phyloP scores from a whole-genome alignment of 2,329 filamentous ascomycete genomes.

The Epichloe hybrida region DNA sequence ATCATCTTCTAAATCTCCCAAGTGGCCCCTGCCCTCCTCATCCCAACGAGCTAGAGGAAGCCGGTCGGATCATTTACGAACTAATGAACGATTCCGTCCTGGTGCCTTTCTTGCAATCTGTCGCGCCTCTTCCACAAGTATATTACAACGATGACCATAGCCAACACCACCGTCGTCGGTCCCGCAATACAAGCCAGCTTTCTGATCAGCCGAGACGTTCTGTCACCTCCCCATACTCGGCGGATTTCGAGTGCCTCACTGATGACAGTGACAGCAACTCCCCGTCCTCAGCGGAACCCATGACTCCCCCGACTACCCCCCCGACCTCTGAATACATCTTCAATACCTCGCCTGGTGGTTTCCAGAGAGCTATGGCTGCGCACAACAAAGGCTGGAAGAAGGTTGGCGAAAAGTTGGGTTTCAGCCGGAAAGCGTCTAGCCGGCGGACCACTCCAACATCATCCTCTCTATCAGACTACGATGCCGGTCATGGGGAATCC shows the following conservation, averaged over 20 bases:
- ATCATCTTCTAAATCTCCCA: constrained; percentile 52
- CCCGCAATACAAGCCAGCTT: neutral
- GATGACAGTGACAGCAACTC: constrained; percentile 55
- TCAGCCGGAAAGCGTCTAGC: constrained; percentile 37
- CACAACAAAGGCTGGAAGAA: constrained; percentile 51
- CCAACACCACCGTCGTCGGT: constrained; percentile 19
- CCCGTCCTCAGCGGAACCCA: constrained; percentile 42
- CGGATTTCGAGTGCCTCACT: constrained; percentile 38
- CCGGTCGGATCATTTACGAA: constrained; percentile 81
- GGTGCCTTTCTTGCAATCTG: constrained; percentile 73
- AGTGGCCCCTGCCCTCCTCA: constrained; percentile 50
- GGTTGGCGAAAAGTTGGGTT: constrained; percentile 46
- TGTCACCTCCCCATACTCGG: constrained; percentile 31
- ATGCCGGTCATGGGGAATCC: constrained; percentile 22
- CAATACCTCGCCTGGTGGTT: constrained; percentile 35
- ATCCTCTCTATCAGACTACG: constrained; percentile 23
- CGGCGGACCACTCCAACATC: constrained; percentile 30
- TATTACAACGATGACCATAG: constrained; percentile 21
- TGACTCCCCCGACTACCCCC: constrained; percentile 68
- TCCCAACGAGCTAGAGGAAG: constrained; percentile 65
- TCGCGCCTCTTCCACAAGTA: constrained; percentile 25
- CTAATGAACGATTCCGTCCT: constrained; percentile 96
- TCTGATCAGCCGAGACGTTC: constrained; percentile 10
- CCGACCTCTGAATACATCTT: constrained; percentile 46
- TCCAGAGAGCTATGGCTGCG: constrained; percentile 40